These are phyloP conservation scores for Kwoniella heveanensis DNA, from an alignment of 768 basidiomycete genomes.

Conservation along the genomic window DNA sequence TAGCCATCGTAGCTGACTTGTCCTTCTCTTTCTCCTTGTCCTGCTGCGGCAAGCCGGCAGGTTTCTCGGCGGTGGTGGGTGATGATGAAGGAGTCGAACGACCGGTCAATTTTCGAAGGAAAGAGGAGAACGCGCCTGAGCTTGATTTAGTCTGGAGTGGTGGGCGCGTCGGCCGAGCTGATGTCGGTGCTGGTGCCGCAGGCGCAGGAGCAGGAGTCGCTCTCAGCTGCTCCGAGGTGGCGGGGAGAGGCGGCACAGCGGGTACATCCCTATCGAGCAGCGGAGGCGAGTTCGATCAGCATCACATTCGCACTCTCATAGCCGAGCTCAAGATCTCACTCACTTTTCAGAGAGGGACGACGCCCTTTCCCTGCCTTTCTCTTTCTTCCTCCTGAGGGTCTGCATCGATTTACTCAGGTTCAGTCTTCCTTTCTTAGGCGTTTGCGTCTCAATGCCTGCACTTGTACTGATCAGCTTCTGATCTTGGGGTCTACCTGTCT, in stretches of 20 bases:
- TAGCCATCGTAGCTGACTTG: conserved; percentile 14
- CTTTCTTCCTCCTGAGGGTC: conserved; percentile 24
- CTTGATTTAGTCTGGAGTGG: conserved; percentile 12
- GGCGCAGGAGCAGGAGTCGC: not conserved
- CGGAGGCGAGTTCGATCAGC: no score
- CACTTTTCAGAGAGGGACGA: conserved; percentile 24
- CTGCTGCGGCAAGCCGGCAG: not conserved
- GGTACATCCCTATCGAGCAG: not conserved
- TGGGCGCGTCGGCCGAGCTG: conserved; percentile 1
- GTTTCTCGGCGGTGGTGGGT: conserved; percentile 9
- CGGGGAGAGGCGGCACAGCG: conserved; percentile 16
- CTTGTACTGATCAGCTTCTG: not conserved
- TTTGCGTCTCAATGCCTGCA: conserved; percentile 12
- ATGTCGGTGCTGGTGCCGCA: not conserved
- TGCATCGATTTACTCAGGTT: conserved; percentile 36
- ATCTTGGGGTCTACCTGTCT: not conserved
- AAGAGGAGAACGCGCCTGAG: conserved; percentile 24
- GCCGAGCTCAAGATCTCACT: no score
- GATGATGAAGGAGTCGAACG: conserved; percentile 11
- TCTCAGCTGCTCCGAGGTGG: not conserved
- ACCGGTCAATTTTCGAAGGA: conserved; percentile 27
- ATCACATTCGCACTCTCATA: no score
- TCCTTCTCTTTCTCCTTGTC: conserved; percentile 7
- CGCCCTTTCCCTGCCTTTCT: conserved; percentile 17
- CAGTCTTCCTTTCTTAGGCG: conserved; percentile 19